These are phyloP conservation scores for Globisporangium camurandrum DNA, from an alignment of 352 stramenopile species.

Conservation along the genomic window DNA sequence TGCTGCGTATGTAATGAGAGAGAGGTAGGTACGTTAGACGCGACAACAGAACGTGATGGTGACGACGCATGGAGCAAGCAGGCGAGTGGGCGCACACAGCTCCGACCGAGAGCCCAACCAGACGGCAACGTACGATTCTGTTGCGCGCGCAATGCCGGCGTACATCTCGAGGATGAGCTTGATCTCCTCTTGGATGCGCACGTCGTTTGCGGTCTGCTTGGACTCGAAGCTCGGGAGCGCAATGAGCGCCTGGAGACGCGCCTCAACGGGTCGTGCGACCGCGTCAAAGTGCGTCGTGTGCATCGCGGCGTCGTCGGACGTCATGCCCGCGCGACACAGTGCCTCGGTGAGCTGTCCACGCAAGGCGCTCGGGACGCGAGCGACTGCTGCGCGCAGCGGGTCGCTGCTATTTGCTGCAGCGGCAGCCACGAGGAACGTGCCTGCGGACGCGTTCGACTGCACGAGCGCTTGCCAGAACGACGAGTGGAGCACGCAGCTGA, in stretches of 20 bases:
- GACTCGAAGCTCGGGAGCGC: conserved; percentile 46
- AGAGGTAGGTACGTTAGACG: not conserved
- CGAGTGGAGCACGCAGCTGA: conserved; percentile 40
- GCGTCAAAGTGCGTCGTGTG: conserved; percentile 45
- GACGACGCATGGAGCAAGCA: no score
- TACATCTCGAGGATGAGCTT: conserved; percentile 78
- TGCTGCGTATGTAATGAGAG: conserved; percentile 12
- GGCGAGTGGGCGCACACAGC: no score
- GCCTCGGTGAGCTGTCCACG: conserved; percentile 62
- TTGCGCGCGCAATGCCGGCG: conserved; percentile 61
- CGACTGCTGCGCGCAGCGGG: conserved; percentile 37
- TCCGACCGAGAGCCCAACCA: not conserved
- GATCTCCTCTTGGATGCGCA: conserved; percentile 60
- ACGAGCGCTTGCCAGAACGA: conserved; percentile 69
- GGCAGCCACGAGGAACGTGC: conserved; percentile 32
- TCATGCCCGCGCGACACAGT: conserved; percentile 69
- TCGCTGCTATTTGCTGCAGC: conserved; percentile 9
- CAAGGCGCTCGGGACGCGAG: conserved; percentile 44
- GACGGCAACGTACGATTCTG: conserved; percentile 39
- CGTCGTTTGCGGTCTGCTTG: conserved; percentile 54
- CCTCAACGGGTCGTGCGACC: conserved; percentile 37
- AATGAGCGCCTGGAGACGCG: conserved; percentile 48
- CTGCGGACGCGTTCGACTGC: conserved; percentile 57
- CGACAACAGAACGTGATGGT: no score
- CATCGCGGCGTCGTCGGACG: conserved; percentile 32